A percentile compares a stretch with the other conserved stretches of the same genome.
Conservation (phyloP, 2,329 filamentous ascomycete genomes). For the Teratosphaeria destructans region DNA sequence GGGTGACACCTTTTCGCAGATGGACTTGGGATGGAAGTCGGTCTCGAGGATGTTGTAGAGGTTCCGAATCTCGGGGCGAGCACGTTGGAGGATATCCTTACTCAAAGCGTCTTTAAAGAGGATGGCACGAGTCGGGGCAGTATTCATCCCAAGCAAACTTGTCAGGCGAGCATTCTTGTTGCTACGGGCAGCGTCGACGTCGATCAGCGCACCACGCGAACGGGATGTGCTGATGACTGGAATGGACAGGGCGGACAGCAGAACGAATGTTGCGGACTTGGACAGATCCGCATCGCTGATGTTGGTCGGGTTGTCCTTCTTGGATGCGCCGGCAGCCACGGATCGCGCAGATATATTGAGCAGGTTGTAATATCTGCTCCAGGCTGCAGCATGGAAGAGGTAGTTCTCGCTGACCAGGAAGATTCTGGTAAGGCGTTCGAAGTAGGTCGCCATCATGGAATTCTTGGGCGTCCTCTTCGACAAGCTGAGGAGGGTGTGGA, state of each 20-base stretch:
- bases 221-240: constrained; percentile 97
- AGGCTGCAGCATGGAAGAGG: constrained; percentile 95
- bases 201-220: constrained; percentile 88
- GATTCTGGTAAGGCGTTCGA: constrained; percentile 96
- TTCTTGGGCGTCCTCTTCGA: constrained; percentile 99
- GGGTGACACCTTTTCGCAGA: constrained; percentile 97
- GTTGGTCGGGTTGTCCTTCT: constrained; percentile 79
- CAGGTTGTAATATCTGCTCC: constrained; percentile 94
- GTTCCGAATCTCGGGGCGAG: constrained; percentile 86
- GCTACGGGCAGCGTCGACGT: constrained; percentile 93
- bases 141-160: constrained; percentile 86
- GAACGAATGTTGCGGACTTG: constrained; percentile 88
- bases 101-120: constrained; percentile 93
- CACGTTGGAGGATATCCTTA: constrained; percentile 88
- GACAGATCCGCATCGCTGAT: constrained; percentile 83
- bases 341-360: constrained; percentile 80
- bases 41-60: constrained; percentile 98
- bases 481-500: constrained; percentile 90
- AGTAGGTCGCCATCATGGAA: constrained; percentile 99
- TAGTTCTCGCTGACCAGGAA: constrained; percentile 99
- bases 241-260: constrained; percentile 91
- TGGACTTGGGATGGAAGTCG: constrained; percentile 96
- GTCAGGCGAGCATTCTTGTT: constrained; percentile 98
- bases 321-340: constrained; percentile 73
- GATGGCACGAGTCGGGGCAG: constrained; percentile 75